Evolutionary conservation across 371 early-diverging fungal species (phyloP).

Genomic region (Nematocida sp.): DNA sequence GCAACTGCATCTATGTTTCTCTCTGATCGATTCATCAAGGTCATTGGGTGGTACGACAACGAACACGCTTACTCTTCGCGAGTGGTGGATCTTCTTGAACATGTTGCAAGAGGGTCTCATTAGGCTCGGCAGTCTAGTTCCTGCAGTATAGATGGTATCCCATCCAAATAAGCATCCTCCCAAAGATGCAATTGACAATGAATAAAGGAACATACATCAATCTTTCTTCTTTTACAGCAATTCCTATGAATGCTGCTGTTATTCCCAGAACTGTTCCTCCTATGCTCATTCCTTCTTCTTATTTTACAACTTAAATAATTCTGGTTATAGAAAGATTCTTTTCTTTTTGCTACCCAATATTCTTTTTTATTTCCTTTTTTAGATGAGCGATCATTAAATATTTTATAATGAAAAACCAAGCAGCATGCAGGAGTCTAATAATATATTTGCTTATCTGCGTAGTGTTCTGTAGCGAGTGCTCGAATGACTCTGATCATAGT

Average conservation of each 20-base stretch:
- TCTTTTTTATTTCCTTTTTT: too few relatives aligned
- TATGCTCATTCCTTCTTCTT: not conserved
- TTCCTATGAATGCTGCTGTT: not conserved
- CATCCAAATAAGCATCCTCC: conserved; percentile 32
- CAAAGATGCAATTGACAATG: conserved; percentile 20
- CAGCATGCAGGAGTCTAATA: too few relatives aligned
- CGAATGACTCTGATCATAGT: too few relatives aligned
- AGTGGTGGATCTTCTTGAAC: conserved; percentile 65
- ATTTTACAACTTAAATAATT: not conserved
- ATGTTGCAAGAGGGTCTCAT: not conserved
- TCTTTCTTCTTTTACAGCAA: conserved; percentile 7
- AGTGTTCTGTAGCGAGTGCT: too few relatives aligned
- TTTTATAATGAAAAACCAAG: too few relatives aligned
- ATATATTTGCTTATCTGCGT: too few relatives aligned
- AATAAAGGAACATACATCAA: conserved; percentile 1
- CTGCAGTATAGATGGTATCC: conserved; percentile 48
- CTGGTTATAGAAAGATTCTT: not conserved
- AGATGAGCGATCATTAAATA: too few relatives aligned
- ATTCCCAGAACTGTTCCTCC: not conserved
- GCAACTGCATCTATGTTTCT: conserved; percentile 89
- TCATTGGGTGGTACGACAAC: conserved; percentile 82
- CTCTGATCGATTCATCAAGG: conserved; percentile 90
- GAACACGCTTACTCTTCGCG: conserved; percentile 85
- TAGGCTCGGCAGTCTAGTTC: conserved; percentile 6
- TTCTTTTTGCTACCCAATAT: too few relatives aligned